phyloP scores from a whole-genome alignment of 2,329 filamentous ascomycete species.

The Calonectria crousiana region DNA sequence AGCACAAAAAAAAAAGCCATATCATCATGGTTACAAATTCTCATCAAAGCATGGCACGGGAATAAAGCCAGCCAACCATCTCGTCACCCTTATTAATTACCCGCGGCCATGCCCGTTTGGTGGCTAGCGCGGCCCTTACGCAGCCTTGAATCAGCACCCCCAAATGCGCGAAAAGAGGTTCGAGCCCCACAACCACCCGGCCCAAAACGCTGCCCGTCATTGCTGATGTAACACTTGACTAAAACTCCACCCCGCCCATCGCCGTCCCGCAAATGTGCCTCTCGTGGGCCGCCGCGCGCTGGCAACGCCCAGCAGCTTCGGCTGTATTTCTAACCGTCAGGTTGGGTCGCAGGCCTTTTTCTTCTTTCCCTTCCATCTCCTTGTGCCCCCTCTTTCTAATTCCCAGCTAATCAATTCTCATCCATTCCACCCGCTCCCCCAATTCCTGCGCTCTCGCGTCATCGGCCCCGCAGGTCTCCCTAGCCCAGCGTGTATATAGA shows the following conservation, averaged over 20 bases:
- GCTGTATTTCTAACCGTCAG: slow-evolving; percentile 18
- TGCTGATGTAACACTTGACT: slow-evolving; percentile 29
- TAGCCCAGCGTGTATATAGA: slow-evolving; percentile 35
- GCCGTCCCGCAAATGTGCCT: not conserved
- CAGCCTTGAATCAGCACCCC: slow-evolving; percentile 41
- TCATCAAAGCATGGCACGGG: not conserved
- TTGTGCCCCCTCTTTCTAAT: slow-evolving; percentile 2
- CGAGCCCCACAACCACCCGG: not conserved
- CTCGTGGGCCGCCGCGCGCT: slow-evolving; percentile 1
- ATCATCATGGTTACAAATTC: slow-evolving; percentile 8
- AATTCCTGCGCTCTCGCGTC: slow-evolving; percentile 6
- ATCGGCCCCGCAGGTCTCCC: slow-evolving; percentile 3
- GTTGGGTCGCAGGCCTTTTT: not conserved
- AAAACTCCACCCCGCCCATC: slow-evolving; percentile 22
- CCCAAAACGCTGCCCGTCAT: not conserved
- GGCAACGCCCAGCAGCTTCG: slow-evolving; percentile 13
- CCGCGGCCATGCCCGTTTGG: not conserved
- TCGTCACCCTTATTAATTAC: slow-evolving; percentile 34
- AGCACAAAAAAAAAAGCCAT: not conserved
- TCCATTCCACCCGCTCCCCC: not conserved
- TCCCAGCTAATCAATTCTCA: not conserved
- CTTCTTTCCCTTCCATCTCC: not conserved
- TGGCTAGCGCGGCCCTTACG: slow-evolving; percentile 22
- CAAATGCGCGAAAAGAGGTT: slow-evolving; percentile 21
- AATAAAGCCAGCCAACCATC: slow-evolving; percentile 12